A percentile compares a stretch with the other conserved stretches of the same genome.
Conservation (phyloP, 225 moss, liverwort and hornwort species). For the Climacium dendroides region DNA sequence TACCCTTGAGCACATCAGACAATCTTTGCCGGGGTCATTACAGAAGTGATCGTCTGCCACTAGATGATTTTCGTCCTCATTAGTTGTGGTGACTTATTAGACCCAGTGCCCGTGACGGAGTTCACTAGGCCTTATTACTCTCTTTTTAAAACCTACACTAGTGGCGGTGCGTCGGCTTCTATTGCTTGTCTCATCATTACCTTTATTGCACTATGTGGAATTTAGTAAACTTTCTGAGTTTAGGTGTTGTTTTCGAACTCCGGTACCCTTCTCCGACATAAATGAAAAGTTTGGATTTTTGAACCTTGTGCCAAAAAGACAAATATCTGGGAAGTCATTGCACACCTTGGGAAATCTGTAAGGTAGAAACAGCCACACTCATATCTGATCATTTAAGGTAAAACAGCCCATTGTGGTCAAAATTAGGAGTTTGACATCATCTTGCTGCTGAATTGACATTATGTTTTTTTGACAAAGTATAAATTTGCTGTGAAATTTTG, state of each 20-base stretch:
- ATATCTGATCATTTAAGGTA: too few relatives aligned
- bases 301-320: background rate
- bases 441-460: too few relatives aligned
- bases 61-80: background rate
- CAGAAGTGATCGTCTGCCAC: background rate
- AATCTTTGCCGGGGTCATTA: constrained; percentile 4
- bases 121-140: background rate
- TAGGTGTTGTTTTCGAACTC: background rate
- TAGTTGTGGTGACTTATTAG: background rate
- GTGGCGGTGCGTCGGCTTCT: background rate
- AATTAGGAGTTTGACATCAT: too few relatives aligned
- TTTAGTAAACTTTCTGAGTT: background rate
- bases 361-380: too few relatives aligned
- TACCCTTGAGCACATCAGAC: constrained; percentile 33
- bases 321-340: background rate
- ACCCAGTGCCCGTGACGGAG: background rate
- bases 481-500: too few relatives aligned
- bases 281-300: background rate
- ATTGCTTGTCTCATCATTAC: background rate
- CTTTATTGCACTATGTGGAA: background rate
- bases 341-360: background rate
- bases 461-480: too few relatives aligned
- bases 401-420: too few relatives aligned
- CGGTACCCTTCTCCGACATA: background rate
- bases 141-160: background rate